Evolutionary conservation across 805 yeast species (phyloP).

Genomic region (Starmerella roubikii): DNA sequence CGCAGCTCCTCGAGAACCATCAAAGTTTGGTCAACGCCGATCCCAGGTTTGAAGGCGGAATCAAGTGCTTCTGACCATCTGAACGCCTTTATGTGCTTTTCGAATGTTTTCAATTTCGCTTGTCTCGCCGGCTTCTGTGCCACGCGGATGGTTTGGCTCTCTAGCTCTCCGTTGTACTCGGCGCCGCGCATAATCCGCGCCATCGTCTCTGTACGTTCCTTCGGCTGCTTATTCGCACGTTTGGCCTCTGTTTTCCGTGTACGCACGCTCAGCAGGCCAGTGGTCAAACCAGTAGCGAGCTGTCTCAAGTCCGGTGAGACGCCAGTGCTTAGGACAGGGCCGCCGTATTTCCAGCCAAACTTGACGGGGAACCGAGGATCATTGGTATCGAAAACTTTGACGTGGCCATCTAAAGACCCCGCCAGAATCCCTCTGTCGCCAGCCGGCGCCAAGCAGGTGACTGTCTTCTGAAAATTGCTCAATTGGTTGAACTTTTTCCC

Average conservation of each 20-base stretch:
- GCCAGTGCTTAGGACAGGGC: conserved; percentile 80
- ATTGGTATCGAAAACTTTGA: conserved; percentile 75
- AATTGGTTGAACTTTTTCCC: conserved; percentile 58
- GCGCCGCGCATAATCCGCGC: conserved; percentile 80
- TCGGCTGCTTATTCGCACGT: conserved; percentile 25
- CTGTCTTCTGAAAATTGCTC: conserved; percentile 84
- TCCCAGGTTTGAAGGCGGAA: conserved; percentile 65
- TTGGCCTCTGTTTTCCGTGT: conserved; percentile 62
- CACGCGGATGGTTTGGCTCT: conserved; percentile 42
- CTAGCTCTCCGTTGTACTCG: conserved; percentile 82
- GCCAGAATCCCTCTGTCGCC: conserved; percentile 73
- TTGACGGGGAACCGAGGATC: conserved; percentile 62
- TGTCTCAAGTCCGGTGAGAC: conserved; percentile 81
- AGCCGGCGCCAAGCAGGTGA: conserved; percentile 65
- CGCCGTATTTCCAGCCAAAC: conserved; percentile 95
- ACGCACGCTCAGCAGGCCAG: conserved; percentile 78
- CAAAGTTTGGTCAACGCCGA: conserved; percentile 64
- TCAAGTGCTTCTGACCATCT: conserved; percentile 90
- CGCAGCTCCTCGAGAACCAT: conserved; percentile 78
- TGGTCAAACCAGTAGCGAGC: conserved; percentile 79
- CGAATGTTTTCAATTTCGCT: conserved; percentile 58
- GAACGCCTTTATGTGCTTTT: conserved; percentile 71
- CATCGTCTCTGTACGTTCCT: conserved; percentile 40
- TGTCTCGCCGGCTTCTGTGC: conserved; percentile 31
- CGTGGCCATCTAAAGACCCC: conserved; percentile 95